Percentiles rank a stretch among this genome's conserved stretches.
phyloP scores from a whole-genome alignment of 2,329 filamentous ascomycete species.

The Curvularia sp. region DNA sequence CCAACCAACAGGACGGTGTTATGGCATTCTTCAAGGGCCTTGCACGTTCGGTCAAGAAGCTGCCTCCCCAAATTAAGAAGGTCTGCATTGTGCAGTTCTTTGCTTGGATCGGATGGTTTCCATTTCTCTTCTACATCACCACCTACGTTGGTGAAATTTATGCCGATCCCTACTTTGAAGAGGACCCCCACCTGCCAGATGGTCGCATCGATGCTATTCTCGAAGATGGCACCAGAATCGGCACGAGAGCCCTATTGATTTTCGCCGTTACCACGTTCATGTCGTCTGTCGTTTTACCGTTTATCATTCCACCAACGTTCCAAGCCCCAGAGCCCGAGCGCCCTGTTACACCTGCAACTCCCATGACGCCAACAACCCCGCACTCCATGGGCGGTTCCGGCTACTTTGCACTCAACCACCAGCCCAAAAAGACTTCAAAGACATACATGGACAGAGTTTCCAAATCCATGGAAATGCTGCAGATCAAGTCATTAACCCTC shows the following conservation, averaged over 20 bases:
- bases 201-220: conserved; percentile 80
- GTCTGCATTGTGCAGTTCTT: conserved; percentile 72
- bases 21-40: conserved; percentile 81
- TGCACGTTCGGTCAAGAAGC: conserved; percentile 74
- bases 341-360: conserved; percentile 52
- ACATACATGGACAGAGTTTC: conserved; percentile 34
- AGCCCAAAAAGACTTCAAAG: conserved; percentile 27
- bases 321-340: conserved; percentile 51
- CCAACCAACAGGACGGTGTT: conserved; percentile 64
- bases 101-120: conserved; percentile 95
- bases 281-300: conserved; percentile 82
- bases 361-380: conserved; percentile 44
- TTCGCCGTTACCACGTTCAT: conserved; percentile 85
- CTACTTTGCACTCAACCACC: conserved; percentile 42
- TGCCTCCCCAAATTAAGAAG: conserved; percentile 81
- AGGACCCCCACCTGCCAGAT: conserved; percentile 78
- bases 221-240: conserved; percentile 83
- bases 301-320: conserved; percentile 85
- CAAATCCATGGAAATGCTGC: conserved; percentile 64
- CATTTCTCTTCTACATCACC: conserved; percentile 92
- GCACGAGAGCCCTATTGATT: conserved; percentile 86
- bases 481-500: conserved; percentile 84
- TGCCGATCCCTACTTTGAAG: conserved; percentile 78
- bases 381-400: conserved; percentile 44
- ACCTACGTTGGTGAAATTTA: conserved; percentile 95